Percentiles rank a stretch among this genome's conserved stretches.
Evolutionary conservation across 2,329 filamentous ascomycete genomes (phyloP).

Genomic region (Paecilomyces dactylethromorphus): DNA sequence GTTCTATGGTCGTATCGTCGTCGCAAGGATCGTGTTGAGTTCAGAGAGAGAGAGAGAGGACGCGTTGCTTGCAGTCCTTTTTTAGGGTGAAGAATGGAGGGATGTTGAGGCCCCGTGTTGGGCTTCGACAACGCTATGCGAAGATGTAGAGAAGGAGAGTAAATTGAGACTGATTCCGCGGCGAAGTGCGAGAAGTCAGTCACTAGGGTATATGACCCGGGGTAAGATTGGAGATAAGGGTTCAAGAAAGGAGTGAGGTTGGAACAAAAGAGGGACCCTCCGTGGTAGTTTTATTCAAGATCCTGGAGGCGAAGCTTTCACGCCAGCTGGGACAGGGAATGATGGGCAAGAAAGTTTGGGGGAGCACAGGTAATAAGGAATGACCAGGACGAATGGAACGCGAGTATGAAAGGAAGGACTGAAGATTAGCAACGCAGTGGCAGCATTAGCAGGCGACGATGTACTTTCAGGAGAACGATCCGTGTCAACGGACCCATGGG

Average conservation of each 20-base stretch:
- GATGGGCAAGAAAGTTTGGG: background rate
- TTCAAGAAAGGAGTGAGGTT: background rate
- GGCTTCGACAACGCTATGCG: background rate
- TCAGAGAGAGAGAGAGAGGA: background rate
- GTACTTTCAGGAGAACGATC: background rate
- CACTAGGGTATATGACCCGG: background rate
- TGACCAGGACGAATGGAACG: background rate
- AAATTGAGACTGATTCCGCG: background rate
- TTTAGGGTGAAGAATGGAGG: background rate
- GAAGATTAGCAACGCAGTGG: background rate
- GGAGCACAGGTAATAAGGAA: background rate
- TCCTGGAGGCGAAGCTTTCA: background rate
- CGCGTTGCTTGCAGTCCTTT: background rate
- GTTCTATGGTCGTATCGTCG: background rate
- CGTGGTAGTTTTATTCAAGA: background rate
- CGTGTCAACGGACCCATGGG: constrained; percentile 3
- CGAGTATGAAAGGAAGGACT: background rate
- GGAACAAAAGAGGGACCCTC: background rate
- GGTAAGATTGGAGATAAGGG: background rate
- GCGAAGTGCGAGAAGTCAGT: background rate
- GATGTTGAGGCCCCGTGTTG: background rate
- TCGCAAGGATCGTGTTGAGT: background rate
- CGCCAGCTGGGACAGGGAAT: background rate
- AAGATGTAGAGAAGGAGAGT: background rate
- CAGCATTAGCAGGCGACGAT: background rate